phyloP scores from a whole-genome alignment of 306 rosid species.

The Citrullus colocynthis region DNA sequence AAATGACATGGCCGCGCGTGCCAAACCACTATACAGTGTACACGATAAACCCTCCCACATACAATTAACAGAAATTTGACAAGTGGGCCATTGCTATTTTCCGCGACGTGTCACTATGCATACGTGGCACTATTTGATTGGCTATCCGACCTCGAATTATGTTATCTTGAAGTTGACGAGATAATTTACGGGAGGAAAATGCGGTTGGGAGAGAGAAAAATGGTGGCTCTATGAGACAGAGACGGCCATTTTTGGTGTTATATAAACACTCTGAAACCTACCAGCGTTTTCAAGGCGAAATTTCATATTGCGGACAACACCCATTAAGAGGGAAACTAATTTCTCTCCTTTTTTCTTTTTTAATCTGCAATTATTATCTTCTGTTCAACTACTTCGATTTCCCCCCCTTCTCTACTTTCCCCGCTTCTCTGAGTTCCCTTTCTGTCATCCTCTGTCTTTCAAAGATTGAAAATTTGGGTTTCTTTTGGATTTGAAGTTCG shows the following conservation, averaged over 20 bases:
- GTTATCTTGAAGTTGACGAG: slow-evolving; percentile 26
- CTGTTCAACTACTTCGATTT: not conserved
- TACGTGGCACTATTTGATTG: slow-evolving; percentile 10
- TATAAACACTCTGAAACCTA: slow-evolving; percentile 15
- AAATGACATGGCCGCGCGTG: slow-evolving; percentile 3
- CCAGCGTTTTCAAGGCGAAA: not conserved
- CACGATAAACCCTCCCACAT: not conserved
- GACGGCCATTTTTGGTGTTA: slow-evolving; percentile 10
- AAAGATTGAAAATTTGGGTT: not conserved
- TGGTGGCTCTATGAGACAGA: not conserved
- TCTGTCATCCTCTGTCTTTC: slow-evolving; percentile 27
- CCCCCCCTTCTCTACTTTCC: not conserved
- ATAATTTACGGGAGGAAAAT: slow-evolving; percentile 2
- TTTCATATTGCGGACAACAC: too few species aligned
- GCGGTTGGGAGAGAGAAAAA: slow-evolving; percentile 7
- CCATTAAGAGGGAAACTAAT: not conserved
- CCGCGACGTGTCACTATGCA: not conserved
- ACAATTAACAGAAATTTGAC: not conserved
- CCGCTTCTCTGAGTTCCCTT: slow-evolving; percentile 25
- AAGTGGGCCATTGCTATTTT: not conserved
- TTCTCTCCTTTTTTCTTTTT: not conserved
- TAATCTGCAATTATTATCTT: not conserved
- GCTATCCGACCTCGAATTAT: slow-evolving; percentile 8
- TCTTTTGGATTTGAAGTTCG: not conserved
- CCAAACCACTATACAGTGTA: not conserved